Percentiles rank a stretch among this genome's conserved stretches.
Evolutionary conservation across 371 early-diverging fungal genomes (phyloP).

Genomic region (Chytridium lagenaria): DNA sequence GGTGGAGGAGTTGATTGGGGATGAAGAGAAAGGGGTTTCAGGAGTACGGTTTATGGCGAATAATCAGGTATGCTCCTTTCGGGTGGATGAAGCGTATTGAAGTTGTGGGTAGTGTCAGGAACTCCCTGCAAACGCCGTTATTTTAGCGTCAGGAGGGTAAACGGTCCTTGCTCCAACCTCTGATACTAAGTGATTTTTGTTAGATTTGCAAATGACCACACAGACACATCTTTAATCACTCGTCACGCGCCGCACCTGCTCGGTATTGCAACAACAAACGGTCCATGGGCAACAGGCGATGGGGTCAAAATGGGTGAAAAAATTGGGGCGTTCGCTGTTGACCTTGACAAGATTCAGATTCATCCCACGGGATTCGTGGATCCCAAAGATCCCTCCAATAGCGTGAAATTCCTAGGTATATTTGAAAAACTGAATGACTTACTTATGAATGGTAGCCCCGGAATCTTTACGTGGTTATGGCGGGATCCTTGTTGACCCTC

Average conservation of each 20-base stretch:
- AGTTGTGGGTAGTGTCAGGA: conserved; percentile 11
- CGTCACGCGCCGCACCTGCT: conserved; percentile 59
- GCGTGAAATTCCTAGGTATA: conserved; percentile 54
- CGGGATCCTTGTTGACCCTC: conserved; percentile 73
- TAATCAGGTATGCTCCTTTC: background rate
- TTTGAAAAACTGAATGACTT: background rate
- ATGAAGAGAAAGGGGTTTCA: conserved; percentile 38
- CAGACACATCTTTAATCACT: conserved; percentile 28
- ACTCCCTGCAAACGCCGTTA: conserved; percentile 50
- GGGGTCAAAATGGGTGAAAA: conserved; percentile 81
- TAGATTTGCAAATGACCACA: conserved; percentile 29
- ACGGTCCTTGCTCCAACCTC: background rate
- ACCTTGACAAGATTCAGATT: conserved; percentile 83
- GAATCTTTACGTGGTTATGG: conserved; percentile 92
- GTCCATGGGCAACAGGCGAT: conserved; percentile 87
- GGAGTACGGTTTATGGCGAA: conserved; percentile 20
- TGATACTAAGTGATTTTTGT: background rate
- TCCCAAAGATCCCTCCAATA: conserved; percentile 74
- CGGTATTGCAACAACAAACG: conserved; percentile 79
- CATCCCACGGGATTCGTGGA: conserved; percentile 93
- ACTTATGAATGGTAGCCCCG: conserved; percentile 62
- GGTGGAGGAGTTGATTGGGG: conserved; percentile 57
- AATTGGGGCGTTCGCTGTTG: conserved; percentile 76
- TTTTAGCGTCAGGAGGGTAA: conserved; percentile 86
- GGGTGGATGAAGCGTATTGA: background rate